Percentiles rank a stretch among this genome's conserved stretches.
phyloP scores from a whole-genome alignment of 2,329 filamentous ascomycete genomes.

The Polychaeton citri region DNA sequence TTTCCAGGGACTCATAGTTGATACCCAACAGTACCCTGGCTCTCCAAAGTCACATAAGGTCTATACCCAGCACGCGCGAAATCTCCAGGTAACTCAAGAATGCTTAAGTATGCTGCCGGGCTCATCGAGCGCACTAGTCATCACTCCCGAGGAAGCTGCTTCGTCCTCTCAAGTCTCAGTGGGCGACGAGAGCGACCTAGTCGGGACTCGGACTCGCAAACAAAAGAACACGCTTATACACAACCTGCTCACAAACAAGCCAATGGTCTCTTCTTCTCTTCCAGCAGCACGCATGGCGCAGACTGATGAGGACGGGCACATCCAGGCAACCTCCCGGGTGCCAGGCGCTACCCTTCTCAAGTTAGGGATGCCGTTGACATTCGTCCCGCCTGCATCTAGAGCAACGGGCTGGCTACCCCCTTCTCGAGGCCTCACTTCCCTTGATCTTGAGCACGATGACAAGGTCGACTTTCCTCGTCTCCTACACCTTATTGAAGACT shows the following conservation, averaged over 20 bases:
- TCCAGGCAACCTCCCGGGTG: constrained; percentile 14
- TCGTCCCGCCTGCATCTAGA: constrained; percentile 57
- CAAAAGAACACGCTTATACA: constrained; percentile 81
- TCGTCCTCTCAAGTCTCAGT: constrained; percentile 30
- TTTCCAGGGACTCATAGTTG: constrained; percentile 33
- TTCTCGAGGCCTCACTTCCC: constrained; percentile 41
- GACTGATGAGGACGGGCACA: constrained; percentile 1
- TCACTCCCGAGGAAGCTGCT: constrained; percentile 73
- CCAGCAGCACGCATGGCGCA: constrained; percentile 51
- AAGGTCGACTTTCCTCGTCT: constrained; percentile 73
- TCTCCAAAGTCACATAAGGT: background rate
- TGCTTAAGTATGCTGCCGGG: constrained; percentile 65
- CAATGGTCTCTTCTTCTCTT: constrained; percentile 79
- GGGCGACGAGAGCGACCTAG: constrained; percentile 11
- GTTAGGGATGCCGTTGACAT: constrained; percentile 75
- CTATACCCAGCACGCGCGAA: constrained; percentile 42
- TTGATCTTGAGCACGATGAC: constrained; percentile 60
- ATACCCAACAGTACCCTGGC: background rate
- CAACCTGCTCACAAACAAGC: constrained; percentile 91
- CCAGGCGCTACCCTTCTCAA: constrained; percentile 69
- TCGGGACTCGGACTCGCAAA: constrained; percentile 36
- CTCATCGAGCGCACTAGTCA: constrained; percentile 76
- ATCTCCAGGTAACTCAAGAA: constrained; percentile 58
- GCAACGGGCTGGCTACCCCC: constrained; percentile 55
- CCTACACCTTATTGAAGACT: constrained; percentile 82